These are phyloP conservation scores for Alternaria tenuissima DNA, from an alignment of 2,329 filamentous ascomycete species.

Conservation along the genomic window DNA sequence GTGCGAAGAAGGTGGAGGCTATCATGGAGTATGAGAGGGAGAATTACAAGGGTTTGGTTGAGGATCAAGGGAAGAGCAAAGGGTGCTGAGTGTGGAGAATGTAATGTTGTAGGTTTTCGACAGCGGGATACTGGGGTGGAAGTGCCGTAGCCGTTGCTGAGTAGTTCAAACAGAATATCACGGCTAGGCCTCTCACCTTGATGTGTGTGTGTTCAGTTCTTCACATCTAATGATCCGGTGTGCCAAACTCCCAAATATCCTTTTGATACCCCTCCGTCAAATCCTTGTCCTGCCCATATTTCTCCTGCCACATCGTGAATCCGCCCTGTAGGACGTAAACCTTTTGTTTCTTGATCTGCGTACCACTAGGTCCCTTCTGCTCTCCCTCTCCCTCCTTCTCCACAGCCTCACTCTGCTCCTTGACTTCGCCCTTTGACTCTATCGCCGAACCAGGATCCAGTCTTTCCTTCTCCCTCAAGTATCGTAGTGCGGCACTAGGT, in stretches of 20 bases:
- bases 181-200: background rate
- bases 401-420: slow-evolving; percentile 26
- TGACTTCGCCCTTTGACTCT: slow-evolving; percentile 25
- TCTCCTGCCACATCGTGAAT: slow-evolving; percentile 89
- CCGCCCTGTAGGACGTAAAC: slow-evolving; percentile 84
- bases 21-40: slow-evolving; percentile 59
- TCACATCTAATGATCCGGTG: slow-evolving; percentile 10
- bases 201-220: background rate
- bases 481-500: slow-evolving; percentile 81
- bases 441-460: slow-evolving; percentile 42
- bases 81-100: background rate
- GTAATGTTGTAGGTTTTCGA: background rate
- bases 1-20: slow-evolving; percentile 64
- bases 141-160: background rate
- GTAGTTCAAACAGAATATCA: background rate
- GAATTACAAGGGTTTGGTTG: slow-evolving; percentile 37
- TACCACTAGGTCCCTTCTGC: slow-evolving; percentile 13
- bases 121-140: too few species aligned
- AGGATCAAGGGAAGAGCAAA: slow-evolving; percentile 18
- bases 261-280: slow-evolving; percentile 86
- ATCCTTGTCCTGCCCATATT: slow-evolving; percentile 76
- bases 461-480: slow-evolving; percentile 74
- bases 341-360: slow-evolving; percentile 63
- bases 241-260: slow-evolving; percentile 78
- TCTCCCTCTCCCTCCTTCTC: slow-evolving; percentile 31